phyloP scores from a whole-genome alignment of 1,284 basidiomycete species.

The Tilletiaria anomala region DNA sequence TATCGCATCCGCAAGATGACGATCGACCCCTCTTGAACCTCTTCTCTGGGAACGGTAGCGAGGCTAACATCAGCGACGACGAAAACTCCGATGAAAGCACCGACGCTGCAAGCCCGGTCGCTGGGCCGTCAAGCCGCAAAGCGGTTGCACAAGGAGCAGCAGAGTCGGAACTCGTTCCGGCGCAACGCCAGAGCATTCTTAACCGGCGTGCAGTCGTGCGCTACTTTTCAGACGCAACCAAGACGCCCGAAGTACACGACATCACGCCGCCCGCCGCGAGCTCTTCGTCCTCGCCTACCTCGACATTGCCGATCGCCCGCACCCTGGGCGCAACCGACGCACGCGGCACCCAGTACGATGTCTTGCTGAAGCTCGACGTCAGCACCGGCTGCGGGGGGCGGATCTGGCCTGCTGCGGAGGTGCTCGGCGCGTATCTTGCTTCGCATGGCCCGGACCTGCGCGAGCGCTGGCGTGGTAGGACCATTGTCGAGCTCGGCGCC shows the following conservation, averaged over 20 bases:
- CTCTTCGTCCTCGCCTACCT: background rate
- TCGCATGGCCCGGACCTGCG: background rate
- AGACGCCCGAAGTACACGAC: constrained; percentile 6
- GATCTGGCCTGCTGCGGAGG: constrained; percentile 83
- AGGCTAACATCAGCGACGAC: no score
- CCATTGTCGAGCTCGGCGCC: constrained; percentile 61
- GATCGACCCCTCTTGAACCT: no score
- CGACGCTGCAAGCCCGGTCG: no score
- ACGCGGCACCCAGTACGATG: constrained; percentile 13
- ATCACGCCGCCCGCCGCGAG: background rate
- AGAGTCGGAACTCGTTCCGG: constrained; percentile 48
- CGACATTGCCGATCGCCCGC: background rate
- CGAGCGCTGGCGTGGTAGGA: constrained; percentile 13
- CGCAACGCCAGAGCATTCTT: constrained; percentile 48
- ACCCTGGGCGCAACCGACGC: background rate
- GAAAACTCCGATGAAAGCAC: no score
- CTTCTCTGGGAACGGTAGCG: no score
- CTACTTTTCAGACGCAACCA: constrained; percentile 11
- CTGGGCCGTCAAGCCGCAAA: no score
- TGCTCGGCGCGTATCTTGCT: constrained; percentile 41
- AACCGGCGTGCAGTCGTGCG: constrained; percentile 14
- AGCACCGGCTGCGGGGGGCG: constrained; percentile 77
- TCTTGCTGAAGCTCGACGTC: constrained; percentile 54
- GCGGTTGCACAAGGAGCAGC: no score
- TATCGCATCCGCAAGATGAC: no score